Evolutionary conservation across 225 moss, liverwort and hornwort genomes (phyloP).

Genomic region (Anthoceros angustus): DNA sequence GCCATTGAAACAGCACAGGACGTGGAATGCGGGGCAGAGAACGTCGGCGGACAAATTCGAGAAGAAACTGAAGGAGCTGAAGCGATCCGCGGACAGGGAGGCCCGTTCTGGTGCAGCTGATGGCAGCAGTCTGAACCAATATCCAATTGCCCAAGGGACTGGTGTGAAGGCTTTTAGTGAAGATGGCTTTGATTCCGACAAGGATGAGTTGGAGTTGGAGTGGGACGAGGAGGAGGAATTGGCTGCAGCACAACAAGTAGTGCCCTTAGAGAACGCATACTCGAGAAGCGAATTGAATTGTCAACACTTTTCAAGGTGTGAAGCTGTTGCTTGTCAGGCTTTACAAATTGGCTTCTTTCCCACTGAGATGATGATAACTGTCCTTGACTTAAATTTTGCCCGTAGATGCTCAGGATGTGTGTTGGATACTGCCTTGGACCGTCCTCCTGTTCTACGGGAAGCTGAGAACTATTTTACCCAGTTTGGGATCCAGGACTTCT

Average conservation of each 20-base stretch:
- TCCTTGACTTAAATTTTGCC: slow-evolving; percentile 7
- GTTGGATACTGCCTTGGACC: slow-evolving; percentile 41
- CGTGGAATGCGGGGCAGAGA: not conserved
- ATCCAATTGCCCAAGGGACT: not conserved
- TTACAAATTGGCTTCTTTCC: not conserved
- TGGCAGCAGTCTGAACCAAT: not conserved
- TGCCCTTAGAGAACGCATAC: slow-evolving; percentile 12
- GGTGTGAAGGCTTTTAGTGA: too few species aligned
- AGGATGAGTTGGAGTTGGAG: not conserved
- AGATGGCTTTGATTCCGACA: not conserved
- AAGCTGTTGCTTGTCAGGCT: not conserved
- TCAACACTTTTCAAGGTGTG: slow-evolving; percentile 44
- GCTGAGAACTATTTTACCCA: slow-evolving; percentile 34
- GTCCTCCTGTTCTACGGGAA: slow-evolving; percentile 25
- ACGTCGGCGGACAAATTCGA: not conserved
- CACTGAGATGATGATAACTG: not conserved
- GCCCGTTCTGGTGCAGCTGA: not conserved
- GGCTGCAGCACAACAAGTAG: slow-evolving; percentile 6
- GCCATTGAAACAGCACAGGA: not conserved
- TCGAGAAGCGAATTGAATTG: slow-evolving; percentile 31
- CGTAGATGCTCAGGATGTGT: slow-evolving; percentile 86
- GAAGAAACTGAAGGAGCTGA: not conserved
- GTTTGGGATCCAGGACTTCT: slow-evolving; percentile 49
- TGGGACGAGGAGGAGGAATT: not conserved
- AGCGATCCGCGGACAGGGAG: not conserved